A percentile compares a stretch with the other conserved stretches of the same genome.
phyloP scores from a whole-genome alignment of 2,329 filamentous ascomycete genomes.

The Chaetoscypha palmicola region DNA sequence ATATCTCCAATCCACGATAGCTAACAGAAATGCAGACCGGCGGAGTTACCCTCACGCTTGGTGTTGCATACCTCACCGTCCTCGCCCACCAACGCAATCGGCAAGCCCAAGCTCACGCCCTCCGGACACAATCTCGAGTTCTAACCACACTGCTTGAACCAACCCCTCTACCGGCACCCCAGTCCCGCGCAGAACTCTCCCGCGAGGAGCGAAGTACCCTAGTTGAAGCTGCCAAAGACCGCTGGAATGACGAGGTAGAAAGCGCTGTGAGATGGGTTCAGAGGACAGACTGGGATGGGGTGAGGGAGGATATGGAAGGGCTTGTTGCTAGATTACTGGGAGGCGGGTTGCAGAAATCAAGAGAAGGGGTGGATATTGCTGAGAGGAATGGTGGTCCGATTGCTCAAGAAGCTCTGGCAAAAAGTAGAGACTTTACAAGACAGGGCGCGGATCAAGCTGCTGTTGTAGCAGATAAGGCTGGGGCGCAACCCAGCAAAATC shows the following conservation, averaged over 20 bases:
- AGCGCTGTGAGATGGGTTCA: constrained; percentile 59
- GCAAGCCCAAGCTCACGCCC: constrained; percentile 46
- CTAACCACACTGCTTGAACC: constrained; percentile 47
- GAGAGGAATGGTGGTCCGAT: constrained; percentile 31
- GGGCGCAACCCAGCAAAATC: constrained; percentile 10
- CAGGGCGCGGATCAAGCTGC: constrained; percentile 21
- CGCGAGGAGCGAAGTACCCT: constrained; percentile 48
- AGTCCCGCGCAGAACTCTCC: constrained; percentile 44
- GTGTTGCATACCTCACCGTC: constrained; percentile 64
- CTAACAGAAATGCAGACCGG: constrained; percentile 60
- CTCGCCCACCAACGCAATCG: constrained; percentile 65
- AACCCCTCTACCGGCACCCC: constrained; percentile 40
- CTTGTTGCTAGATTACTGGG: constrained; percentile 36
- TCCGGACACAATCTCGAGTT: constrained; percentile 50
- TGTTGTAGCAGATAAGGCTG: constrained; percentile 20
- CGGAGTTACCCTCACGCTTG: constrained; percentile 68
- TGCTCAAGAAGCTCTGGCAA: constrained; percentile 33
- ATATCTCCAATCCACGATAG: no score
- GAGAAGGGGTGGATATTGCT: constrained; percentile 24
- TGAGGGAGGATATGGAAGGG: constrained; percentile 52
- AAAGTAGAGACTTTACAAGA: constrained; percentile 33
- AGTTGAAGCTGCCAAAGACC: constrained; percentile 63
- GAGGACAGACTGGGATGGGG: constrained; percentile 56
- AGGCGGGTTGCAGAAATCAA: constrained; percentile 26
- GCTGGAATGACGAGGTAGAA: constrained; percentile 71